These are phyloP conservation scores for Stropharia rugosoannulata DNA, from an alignment of 768 basidiomycete species.

Conservation along the genomic window DNA sequence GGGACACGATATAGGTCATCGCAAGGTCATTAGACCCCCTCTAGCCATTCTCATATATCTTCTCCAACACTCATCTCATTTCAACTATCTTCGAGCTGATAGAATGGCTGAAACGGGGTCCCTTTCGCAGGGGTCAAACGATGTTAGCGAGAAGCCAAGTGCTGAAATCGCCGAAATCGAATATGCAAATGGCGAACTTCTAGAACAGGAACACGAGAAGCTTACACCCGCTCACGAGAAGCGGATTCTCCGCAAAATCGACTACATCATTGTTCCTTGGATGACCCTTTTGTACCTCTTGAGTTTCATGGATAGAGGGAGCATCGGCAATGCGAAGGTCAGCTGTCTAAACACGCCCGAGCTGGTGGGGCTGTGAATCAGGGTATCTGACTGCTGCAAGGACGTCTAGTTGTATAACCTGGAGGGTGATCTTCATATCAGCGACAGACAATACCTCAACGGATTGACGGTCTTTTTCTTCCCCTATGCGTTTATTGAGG, in stretches of 20 bases:
- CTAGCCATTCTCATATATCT: not conserved
- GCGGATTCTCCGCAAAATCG: constrained; percentile 2
- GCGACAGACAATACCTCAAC: constrained; percentile 63
- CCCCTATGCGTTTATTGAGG: constrained; percentile 72
- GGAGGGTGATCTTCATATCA: constrained; percentile 55
- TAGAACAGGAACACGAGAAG: not conserved
- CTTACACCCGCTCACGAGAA: constrained; percentile 1
- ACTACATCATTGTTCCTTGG: constrained; percentile 58
- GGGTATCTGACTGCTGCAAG: not conserved
- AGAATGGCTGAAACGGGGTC: constrained; percentile 1
- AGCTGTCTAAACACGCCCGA: not conserved
- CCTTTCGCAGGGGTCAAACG: not conserved
- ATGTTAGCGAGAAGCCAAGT: constrained; percentile 2
- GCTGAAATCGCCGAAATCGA: not conserved
- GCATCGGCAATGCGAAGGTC: constrained; percentile 52
- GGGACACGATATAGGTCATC: no score
- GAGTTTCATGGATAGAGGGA: constrained; percentile 56
- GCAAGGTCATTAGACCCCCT: no score
- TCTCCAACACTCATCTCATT: not conserved
- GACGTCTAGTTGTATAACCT: constrained; percentile 57
- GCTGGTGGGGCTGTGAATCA: not conserved
- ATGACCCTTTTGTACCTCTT: constrained; percentile 71
- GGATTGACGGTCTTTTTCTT: constrained; percentile 59
- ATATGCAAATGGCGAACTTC: not conserved
- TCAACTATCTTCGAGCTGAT: not conserved